Percentiles rank a stretch among this genome's conserved stretches.
These are phyloP conservation scores for Pseudonitzschia delicatissima DNA, from an alignment of 108 stramenopile genomes.

Conservation along the genomic window DNA sequence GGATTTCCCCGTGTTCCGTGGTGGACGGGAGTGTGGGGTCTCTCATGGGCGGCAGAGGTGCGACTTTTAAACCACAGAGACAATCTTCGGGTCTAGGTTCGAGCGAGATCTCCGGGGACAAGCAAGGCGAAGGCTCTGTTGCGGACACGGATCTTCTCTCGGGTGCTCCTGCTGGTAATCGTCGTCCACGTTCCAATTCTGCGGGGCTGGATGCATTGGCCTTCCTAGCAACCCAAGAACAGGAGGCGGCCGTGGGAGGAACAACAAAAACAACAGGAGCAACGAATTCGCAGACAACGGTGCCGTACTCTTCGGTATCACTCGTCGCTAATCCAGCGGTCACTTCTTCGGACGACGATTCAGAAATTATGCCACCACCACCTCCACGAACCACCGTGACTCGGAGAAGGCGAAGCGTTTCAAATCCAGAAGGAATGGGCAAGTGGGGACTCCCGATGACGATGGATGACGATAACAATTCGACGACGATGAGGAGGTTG, in stretches of 20 bases:
- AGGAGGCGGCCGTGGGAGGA: slow-evolving; percentile 3
- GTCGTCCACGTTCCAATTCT: slow-evolving; percentile 19
- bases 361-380: slow-evolving; percentile 68
- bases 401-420: slow-evolving; percentile 55
- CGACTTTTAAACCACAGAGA: neutral
- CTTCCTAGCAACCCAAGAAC: slow-evolving; percentile 40
- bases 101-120: neutral
- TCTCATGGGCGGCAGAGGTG: slow-evolving; percentile 12
- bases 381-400: slow-evolving; percentile 32
- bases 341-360: slow-evolving; percentile 52
- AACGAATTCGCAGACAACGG: neutral
- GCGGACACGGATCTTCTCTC: neutral
- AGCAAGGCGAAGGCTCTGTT: too few species aligned
- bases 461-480: neutral
- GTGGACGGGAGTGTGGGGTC: slow-evolving; percentile 10
- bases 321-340: neutral
- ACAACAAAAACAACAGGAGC: neutral
- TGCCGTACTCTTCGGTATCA: neutral
- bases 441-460: slow-evolving; percentile 65
- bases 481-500: slow-evolving; percentile 31
- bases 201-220: slow-evolving; percentile 55
- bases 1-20: slow-evolving; percentile 34
- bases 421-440: slow-evolving; percentile 86
- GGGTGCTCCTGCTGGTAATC: neutral
- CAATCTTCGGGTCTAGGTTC: neutral